A percentile compares a stretch with the other conserved stretches of the same genome.
Conservation (phyloP, 2,329 filamentous ascomycete species). For the Diaporthe sp. region DNA sequence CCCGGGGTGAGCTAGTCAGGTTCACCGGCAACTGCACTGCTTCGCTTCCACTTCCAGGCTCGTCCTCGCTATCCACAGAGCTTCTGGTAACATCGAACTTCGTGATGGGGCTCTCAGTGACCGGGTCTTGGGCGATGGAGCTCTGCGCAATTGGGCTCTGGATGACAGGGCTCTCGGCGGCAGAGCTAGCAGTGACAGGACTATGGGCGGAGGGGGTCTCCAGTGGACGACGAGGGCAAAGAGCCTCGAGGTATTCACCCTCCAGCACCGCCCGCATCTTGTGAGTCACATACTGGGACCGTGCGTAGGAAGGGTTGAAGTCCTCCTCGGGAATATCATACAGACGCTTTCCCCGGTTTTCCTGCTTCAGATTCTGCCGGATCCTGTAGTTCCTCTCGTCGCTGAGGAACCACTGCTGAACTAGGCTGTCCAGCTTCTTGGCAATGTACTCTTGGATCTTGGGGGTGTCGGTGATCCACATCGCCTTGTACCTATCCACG, state of each 20-base stretch:
- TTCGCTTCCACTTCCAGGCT: neutral
- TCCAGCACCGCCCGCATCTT: constrained; percentile 1
- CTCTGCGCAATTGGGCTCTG: neutral
- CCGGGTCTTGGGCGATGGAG: neutral
- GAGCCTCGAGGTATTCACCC: constrained; percentile 14
- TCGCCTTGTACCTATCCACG: neutral
- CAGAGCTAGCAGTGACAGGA: neutral
- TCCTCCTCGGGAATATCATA: constrained; percentile 31
- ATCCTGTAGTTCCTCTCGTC: constrained; percentile 29
- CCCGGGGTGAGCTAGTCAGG: too few species aligned
- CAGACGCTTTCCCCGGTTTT: neutral
- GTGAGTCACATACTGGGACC: neutral
- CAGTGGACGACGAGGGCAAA: neutral
- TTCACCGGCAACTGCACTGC: neutral
- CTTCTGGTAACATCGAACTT: neutral
- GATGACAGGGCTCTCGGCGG: neutral
- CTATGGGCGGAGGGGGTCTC: neutral
- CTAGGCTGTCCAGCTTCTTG: neutral
- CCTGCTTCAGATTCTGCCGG: neutral
- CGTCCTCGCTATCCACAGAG: neutral
- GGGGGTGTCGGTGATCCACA: neutral
- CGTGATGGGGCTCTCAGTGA: neutral
- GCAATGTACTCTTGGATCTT: neutral
- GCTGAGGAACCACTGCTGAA: constrained; percentile 21
- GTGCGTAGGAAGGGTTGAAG: constrained; percentile 6